A percentile compares a stretch with the other conserved stretches of the same genome.
Conservation (phyloP, 345 rosid species). For the Eucalyptus globulus region DNA sequence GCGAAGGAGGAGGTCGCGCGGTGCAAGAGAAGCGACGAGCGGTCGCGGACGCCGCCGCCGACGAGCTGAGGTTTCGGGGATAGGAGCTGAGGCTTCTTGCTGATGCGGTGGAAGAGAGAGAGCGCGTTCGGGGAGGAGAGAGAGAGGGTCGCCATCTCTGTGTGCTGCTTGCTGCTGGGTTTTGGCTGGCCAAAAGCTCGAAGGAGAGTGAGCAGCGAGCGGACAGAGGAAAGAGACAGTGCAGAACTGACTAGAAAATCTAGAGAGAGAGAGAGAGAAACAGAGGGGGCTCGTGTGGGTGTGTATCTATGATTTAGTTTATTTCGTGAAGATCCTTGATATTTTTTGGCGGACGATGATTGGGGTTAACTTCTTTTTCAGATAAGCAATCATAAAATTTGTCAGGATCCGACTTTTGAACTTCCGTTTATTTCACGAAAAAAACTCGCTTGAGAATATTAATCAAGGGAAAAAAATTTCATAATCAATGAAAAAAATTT, state of each 20-base stretch:
- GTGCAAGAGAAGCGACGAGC: slow-evolving; percentile 1
- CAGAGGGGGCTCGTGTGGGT: too few relatives aligned
- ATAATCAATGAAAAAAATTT: too few relatives aligned
- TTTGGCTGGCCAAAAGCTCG: background rate
- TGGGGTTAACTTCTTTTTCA: background rate
- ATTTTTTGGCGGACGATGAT: background rate
- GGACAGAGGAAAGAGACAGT: background rate
- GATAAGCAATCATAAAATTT: too few relatives aligned
- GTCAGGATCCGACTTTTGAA: too few relatives aligned
- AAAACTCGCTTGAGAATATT: too few relatives aligned
- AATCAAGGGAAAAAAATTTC: rapidly evolving
- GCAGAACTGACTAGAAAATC: background rate
- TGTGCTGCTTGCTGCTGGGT: background rate
- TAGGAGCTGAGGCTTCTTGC: background rate
- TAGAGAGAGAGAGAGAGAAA: background rate
- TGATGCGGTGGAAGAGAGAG: background rate
- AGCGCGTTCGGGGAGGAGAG: slow-evolving; percentile 19
- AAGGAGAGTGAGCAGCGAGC: background rate
- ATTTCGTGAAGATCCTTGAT: background rate
- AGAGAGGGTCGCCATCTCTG: background rate
- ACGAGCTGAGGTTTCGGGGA: background rate
- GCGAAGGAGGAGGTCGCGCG: slow-evolving; percentile 11
- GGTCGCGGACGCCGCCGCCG: background rate
- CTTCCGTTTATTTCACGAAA: too few relatives aligned
- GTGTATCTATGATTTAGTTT: background rate